Evolutionary conservation across 106 monocot genomes (phyloP).

Genomic region (Platanthera guangdongensis): DNA sequence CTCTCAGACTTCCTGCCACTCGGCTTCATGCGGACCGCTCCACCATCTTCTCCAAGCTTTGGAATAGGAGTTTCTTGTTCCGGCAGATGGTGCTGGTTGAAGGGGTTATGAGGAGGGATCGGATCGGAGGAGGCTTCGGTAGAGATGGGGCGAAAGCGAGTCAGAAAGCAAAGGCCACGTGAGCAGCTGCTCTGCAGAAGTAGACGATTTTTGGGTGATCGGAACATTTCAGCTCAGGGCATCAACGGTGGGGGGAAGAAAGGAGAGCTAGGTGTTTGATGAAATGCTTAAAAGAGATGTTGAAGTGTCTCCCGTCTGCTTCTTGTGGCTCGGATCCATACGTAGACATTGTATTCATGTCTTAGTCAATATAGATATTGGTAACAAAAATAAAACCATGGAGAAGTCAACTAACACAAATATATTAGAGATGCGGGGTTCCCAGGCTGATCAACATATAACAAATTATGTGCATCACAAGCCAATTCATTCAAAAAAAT

Average conservation of each 20-base stretch:
- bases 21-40: background rate
- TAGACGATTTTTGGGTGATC: slow-evolving; percentile 2
- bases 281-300: too few relatives aligned
- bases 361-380: background rate
- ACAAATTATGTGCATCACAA: too few relatives aligned
- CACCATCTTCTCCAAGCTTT: background rate
- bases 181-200: background rate
- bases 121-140: slow-evolving; percentile 6
- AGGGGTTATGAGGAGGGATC: background rate
- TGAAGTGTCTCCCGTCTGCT: too few relatives aligned
- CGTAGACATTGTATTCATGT: too few relatives aligned
- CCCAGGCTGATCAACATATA: too few relatives aligned
- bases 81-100: background rate
- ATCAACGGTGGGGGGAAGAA: background rate
- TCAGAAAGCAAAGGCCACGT: background rate
- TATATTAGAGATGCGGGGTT: too few relatives aligned
- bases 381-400: background rate
- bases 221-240: slow-evolving; percentile 3
- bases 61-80: background rate
- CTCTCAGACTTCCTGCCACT: background rate
- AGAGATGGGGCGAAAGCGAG: background rate
- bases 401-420: too few relatives aligned
- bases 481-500: too few relatives aligned
- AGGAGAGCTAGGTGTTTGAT: too few relatives aligned
- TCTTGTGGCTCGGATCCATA: too few relatives aligned